Evolutionary conservation across 139 green algal genomes (phyloP).

Genomic region (Coelastrella sp.): DNA sequence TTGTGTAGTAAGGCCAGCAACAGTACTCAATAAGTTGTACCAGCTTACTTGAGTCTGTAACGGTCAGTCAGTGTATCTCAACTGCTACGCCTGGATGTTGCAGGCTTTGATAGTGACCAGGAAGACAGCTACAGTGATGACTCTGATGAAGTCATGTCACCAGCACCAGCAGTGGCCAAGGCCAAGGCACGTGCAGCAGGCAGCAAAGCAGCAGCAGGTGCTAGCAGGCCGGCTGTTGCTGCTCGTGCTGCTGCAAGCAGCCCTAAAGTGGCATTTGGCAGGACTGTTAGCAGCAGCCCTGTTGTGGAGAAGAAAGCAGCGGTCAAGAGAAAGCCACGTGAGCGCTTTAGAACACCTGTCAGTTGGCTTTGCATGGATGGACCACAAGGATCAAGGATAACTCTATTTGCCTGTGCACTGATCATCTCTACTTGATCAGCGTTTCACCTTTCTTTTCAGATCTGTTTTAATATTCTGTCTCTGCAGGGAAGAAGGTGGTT

Average conservation of each 20-base stretch:
- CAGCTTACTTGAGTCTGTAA: too few relatives aligned
- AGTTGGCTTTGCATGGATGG: background rate
- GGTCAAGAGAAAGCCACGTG: slow-evolving; percentile 57
- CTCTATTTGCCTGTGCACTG: too few relatives aligned
- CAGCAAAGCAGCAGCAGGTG: slow-evolving; percentile 7
- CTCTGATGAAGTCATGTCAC: slow-evolving; percentile 42
- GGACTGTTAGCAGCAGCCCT: slow-evolving; percentile 16
- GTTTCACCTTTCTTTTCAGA: too few relatives aligned
- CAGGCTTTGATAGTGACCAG: slow-evolving; percentile 9
- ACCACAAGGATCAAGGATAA: background rate
- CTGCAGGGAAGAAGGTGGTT: slow-evolving; percentile 43
- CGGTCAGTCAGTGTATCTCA: too few relatives aligned
- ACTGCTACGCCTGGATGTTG: too few relatives aligned
- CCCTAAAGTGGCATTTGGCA: slow-evolving; percentile 38
- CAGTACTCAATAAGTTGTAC: too few relatives aligned
- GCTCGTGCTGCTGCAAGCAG: too few relatives aligned
- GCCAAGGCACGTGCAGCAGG: slow-evolving; percentile 33
- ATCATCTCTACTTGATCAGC: too few relatives aligned
- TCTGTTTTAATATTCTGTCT: too few relatives aligned
- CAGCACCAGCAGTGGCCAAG: slow-evolving; percentile 45
- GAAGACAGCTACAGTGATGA: slow-evolving; percentile 17
- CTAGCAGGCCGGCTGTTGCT: background rate
- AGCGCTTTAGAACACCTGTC: background rate
- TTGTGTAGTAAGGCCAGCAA: too few relatives aligned
- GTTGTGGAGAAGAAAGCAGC: slow-evolving; percentile 38